Evolutionary conservation across 805 yeast species (phyloP).

Genomic region (Danielia oregonensis): DNA sequence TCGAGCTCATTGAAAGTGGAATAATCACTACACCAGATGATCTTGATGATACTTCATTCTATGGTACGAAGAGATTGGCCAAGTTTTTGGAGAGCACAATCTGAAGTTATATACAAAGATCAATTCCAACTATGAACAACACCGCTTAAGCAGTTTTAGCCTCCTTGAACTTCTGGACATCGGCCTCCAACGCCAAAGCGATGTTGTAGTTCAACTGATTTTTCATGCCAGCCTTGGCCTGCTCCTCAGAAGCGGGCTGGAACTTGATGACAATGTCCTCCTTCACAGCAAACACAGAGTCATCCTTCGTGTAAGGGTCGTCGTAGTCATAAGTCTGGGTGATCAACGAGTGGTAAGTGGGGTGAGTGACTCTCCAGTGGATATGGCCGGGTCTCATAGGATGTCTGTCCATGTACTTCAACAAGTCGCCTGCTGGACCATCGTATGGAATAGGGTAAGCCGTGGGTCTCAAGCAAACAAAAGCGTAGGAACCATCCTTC

Average conservation of each 20-base stretch:
- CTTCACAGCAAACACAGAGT: constrained; percentile 35
- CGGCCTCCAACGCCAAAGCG: constrained; percentile 16
- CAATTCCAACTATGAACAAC: too few species aligned
- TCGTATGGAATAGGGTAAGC: constrained; percentile 38
- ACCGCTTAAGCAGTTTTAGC: too few species aligned
- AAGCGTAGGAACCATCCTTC: constrained; percentile 12
- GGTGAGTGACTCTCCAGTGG: constrained; percentile 19
- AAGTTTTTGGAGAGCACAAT: too few species aligned
- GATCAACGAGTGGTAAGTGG: constrained; percentile 25
- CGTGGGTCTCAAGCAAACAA: constrained; percentile 29
- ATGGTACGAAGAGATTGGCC: neutral
- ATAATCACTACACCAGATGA: too few species aligned
- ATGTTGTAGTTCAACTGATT: constrained; percentile 18
- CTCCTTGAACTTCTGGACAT: constrained; percentile 14
- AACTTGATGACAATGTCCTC: constrained; percentile 24
- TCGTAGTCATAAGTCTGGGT: constrained; percentile 17
- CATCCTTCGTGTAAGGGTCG: constrained; percentile 23
- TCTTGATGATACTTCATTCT: neutral
- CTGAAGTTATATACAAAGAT: too few species aligned
- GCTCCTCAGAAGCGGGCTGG: constrained; percentile 1
- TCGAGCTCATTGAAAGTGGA: neutral
- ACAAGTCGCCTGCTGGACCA: constrained; percentile 35
- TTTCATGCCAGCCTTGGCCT: constrained; percentile 8
- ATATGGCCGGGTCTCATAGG: constrained; percentile 29
- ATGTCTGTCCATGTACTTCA: constrained; percentile 30